phyloP scores from a whole-genome alignment of 2,329 filamentous ascomycete genomes.

The Amphichorda felina region DNA sequence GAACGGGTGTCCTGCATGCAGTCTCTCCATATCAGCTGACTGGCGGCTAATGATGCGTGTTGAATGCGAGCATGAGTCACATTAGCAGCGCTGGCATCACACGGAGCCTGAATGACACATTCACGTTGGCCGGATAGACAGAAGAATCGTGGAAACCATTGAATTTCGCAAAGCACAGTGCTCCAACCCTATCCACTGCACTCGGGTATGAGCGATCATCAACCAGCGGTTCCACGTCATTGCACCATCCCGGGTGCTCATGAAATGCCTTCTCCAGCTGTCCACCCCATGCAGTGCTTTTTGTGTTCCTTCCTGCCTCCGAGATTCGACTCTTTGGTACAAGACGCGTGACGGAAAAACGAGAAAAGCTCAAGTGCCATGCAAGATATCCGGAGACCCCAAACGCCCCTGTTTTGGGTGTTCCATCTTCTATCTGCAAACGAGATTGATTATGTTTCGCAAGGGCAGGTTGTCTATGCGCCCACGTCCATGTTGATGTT shows the following conservation, averaged over 20 bases:
- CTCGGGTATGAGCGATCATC: conserved; percentile 51
- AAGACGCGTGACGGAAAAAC: conserved; percentile 31
- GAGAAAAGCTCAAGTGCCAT: conserved; percentile 34
- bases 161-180: conserved; percentile 50
- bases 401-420: conserved; percentile 58
- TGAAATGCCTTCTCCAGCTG: conserved; percentile 47
- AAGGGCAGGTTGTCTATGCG: conserved; percentile 26
- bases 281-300: conserved; percentile 43
- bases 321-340: conserved; percentile 31
- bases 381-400: conserved; percentile 73
- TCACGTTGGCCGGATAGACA: conserved; percentile 4
- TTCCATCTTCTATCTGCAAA: conserved; percentile 64
- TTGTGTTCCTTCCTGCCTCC: conserved; percentile 22
- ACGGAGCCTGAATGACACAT: not conserved
- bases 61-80: no score
- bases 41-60: no score
- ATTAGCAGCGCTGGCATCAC: not conserved
- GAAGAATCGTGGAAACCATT: conserved; percentile 35
- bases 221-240: conserved; percentile 52
- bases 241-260: conserved; percentile 38
- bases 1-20: no score
- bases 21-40: no score
- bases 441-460: conserved; percentile 27
- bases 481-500: conserved; percentile 33
- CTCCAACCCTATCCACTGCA: conserved; percentile 34